Evolutionary conservation across 805 yeast species (phyloP).

Genomic region (Hanseniaspora vineae): DNA sequence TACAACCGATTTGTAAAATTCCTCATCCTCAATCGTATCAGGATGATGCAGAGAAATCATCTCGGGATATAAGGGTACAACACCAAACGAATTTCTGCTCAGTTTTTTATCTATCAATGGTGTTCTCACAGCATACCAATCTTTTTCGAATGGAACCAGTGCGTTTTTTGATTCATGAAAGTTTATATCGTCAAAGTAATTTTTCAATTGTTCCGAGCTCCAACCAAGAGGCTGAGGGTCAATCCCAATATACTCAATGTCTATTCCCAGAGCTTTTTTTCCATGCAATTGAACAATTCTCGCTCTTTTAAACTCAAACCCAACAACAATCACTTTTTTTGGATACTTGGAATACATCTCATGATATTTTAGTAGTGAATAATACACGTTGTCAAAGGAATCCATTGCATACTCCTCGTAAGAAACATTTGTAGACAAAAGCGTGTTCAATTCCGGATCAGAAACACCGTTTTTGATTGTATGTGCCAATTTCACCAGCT

Average conservation of each 20-base stretch:
- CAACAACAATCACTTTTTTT: constrained; percentile 39
- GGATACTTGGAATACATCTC: constrained; percentile 37
- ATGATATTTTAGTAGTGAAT: constrained; percentile 40
- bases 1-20: neutral
- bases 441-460: neutral
- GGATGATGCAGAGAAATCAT: neutral
- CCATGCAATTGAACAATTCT: constrained; percentile 45
- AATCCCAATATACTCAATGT: constrained; percentile 40
- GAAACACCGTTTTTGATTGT: neutral
- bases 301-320: constrained; percentile 59
- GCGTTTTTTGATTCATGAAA: constrained; percentile 42
- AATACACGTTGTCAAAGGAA: constrained; percentile 65
- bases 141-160: constrained; percentile 35
- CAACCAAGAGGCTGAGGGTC: constrained; percentile 36
- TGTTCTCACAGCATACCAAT: constrained; percentile 43
- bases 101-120: constrained; percentile 35
- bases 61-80: constrained; percentile 7
- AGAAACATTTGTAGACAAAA: constrained; percentile 18
- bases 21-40: neutral
- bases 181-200: constrained; percentile 36
- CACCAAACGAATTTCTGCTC: constrained; percentile 44
- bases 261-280: constrained; percentile 32
- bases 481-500: neutral
- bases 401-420: constrained; percentile 69
- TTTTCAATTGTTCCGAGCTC: constrained; percentile 12